Conservation (phyloP, 495 filamentous ascomycete genomes). For the Corynascus novoguineensis region DNA sequence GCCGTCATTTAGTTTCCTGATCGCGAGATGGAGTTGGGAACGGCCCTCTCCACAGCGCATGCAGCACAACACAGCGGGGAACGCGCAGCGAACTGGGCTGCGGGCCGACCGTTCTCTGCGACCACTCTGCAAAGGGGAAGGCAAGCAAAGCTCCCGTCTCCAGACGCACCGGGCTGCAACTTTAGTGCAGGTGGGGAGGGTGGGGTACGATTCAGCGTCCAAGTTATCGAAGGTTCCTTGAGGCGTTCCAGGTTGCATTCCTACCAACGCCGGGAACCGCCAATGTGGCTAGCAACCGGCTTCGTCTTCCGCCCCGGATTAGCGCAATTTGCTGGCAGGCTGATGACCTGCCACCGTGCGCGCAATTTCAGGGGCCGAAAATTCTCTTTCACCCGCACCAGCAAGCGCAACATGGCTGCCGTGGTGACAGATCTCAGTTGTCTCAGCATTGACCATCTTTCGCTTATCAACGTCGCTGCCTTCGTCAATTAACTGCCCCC, state of each 20-base stretch:
- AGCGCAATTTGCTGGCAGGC: conserved; percentile 25
- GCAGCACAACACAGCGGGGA: conserved; percentile 8
- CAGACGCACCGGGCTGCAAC: conserved; percentile 13
- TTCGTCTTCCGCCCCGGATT: conserved; percentile 25
- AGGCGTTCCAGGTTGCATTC: conserved; percentile 21
- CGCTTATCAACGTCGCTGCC: neutral
- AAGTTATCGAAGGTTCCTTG: conserved; percentile 18
- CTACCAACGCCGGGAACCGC: conserved; percentile 19
- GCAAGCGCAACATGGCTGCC: neutral
- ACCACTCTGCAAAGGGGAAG: conserved; percentile 4
- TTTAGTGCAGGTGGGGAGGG: conserved; percentile 3
- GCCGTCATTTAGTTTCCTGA: neutral
- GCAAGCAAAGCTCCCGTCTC: conserved; percentile 13
- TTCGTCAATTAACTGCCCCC: neutral
- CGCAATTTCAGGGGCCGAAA: conserved; percentile 23
- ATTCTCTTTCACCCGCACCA: conserved; percentile 15
- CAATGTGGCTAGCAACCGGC: conserved; percentile 22
- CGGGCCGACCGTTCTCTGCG: conserved; percentile 8
- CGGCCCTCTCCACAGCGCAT: neutral
- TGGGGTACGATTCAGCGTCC: conserved; percentile 4
- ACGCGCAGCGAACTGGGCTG: conserved; percentile 2
- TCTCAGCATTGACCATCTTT: neutral
- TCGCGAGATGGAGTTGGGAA: conserved; percentile 8
- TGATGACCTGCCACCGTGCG: conserved; percentile 17
- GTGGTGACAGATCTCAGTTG: neutral